Evolutionary conservation across 2,329 filamentous ascomycete species (phyloP).

Genomic region (Magnaporthiopsis incrustans): DNA sequence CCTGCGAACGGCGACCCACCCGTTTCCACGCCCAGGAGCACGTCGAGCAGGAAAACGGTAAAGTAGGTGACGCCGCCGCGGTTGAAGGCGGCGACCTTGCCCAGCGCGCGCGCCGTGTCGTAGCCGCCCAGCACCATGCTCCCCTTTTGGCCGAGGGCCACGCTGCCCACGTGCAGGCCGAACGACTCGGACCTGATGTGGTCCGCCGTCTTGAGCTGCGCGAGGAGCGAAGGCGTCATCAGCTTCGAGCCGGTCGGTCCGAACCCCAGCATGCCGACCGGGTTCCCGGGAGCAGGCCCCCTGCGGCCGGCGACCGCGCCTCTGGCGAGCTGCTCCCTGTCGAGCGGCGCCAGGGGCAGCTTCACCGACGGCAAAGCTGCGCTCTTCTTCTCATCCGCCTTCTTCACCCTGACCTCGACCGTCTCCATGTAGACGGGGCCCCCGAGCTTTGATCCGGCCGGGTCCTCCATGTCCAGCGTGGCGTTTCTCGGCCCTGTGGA

Average conservation of each 20-base stretch:
- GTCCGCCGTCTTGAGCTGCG: conserved; percentile 13
- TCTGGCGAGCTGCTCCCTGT: too few relatives aligned
- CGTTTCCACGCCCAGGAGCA: conserved; percentile 17
- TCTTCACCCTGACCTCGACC: background rate
- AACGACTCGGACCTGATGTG: conserved; percentile 20
- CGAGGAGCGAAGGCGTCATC: conserved; percentile 5
- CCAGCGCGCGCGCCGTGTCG: conserved; percentile 23
- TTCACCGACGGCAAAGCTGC: too few relatives aligned
- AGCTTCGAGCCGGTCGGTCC: background rate
- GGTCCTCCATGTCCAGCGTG: background rate
- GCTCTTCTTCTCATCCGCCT: too few relatives aligned
- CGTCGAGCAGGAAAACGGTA: conserved; percentile 13
- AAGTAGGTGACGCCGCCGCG: conserved; percentile 6
- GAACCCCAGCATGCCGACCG: conserved; percentile 3
- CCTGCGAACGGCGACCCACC: conserved; percentile 13
- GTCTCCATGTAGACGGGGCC: background rate
- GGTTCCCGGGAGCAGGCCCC: too few relatives aligned
- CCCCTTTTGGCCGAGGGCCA: conserved; percentile 17
- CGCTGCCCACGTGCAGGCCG: conserved; percentile 26
- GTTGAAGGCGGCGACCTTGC: conserved; percentile 16
- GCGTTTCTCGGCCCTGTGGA: background rate
- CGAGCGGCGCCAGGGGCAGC: too few relatives aligned
- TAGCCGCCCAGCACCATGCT: conserved; percentile 27
- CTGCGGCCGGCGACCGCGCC: too few relatives aligned
- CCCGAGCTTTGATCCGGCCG: background rate